Evolutionary conservation across 805 yeast genomes (phyloP), one percentile per base, ranked within the genome.

Genomic region (Candida nitratophila): DNA sequence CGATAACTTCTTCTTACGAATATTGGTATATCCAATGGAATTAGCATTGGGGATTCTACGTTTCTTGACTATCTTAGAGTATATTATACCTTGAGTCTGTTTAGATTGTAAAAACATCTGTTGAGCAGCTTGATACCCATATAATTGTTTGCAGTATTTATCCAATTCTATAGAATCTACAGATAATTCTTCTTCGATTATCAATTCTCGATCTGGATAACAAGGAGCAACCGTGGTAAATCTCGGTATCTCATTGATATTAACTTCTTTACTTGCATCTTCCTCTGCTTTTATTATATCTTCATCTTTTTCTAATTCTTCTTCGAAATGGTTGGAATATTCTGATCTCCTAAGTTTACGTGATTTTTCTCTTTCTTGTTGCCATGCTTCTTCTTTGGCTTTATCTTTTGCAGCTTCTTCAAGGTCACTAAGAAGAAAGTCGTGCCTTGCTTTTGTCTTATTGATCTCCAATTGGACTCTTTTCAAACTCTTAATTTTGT

Each of bases 11-110:
- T 64, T 60, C 10, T 70, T 68, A 43, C 63, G 59, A 16, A 75
- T 67, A 49, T 74, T 75, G 2, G 72, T 63, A 49, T 70, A 60
- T 0, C 72, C 74, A 12, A 71, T 37, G 41, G 69, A 64, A 50
- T 76, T 76, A 10, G 78, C 71, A 55, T 74, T 76, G 2, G 79
- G 76, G 39, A 54, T 59, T 47, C 73, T 64, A 48, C 64, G 68
- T 19, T 71, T 69, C 9, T 69, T 68, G 20, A 69, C 66, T 7
- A 69, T 60, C 50, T 73, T 76, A 20, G 64, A 51, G 40, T 49
- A 45, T 21, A 63, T 55, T 3, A 54, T 52, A 1, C 65, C 66
- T 43, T 58, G 51, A 1, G 62, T 54, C 29, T 45, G 47, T 26
- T 49, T 48, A 3, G 59, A 58, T 39, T 59, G 59, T 17, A 50